Conservation (phyloP, 1,139 yeast species). For the Pichia sp. region DNA sequence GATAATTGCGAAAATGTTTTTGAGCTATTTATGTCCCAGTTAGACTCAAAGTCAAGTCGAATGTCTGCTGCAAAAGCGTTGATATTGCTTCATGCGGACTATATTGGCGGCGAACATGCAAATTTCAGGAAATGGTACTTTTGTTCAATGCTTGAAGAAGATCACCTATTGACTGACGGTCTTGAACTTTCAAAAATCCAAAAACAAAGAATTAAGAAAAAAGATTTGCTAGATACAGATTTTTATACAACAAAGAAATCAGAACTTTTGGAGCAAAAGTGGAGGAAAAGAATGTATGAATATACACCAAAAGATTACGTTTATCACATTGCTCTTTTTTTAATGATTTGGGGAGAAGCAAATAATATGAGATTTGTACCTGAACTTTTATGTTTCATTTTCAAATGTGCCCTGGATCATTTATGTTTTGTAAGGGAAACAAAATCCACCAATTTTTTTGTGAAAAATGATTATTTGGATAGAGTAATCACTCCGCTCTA, state of each 20-base stretch:
- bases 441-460: constrained; percentile 12
- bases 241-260: constrained; percentile 41
- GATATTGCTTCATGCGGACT: constrained; percentile 89
- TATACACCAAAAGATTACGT: constrained; percentile 72
- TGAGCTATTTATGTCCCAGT: constrained; percentile 87
- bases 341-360: constrained; percentile 97
- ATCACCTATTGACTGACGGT: constrained; percentile 46
- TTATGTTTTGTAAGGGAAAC: constrained; percentile 25
- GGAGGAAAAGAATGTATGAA: constrained; percentile 72
- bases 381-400: constrained; percentile 82
- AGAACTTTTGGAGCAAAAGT: constrained; percentile 76
- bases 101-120: constrained; percentile 90
- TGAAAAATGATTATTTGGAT: constrained; percentile 29
- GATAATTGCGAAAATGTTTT: constrained; percentile 96
- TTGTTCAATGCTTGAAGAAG: constrained; percentile 84
- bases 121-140: constrained; percentile 95
- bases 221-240: constrained; percentile 35
- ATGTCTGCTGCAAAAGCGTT: constrained; percentile 96
- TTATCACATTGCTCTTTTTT: constrained; percentile 81
- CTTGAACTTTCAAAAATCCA: constrained; percentile 36
- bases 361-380: constrained; percentile 95
- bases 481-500: constrained; percentile 40
- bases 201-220: constrained; percentile 33
- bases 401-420: constrained; percentile 88
- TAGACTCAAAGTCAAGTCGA: constrained; percentile 93